Base-by-base conservation (phyloP, 2,329 filamentous ascomycete species). In the Neonectria hederae region DNA sequence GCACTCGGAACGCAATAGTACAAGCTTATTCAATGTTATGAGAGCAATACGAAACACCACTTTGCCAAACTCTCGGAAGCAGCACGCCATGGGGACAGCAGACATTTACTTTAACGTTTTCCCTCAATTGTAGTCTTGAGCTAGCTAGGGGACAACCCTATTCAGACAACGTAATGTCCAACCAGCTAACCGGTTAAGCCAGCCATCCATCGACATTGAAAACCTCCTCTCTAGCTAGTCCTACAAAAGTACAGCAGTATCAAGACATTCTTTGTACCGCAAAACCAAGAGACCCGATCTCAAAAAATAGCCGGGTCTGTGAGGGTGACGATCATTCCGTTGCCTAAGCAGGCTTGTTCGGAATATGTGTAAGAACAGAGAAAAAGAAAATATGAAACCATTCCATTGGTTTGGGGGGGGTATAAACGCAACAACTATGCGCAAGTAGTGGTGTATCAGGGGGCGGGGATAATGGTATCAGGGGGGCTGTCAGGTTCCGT, bases 381-480 rank as follows among this genome's bases (percentile, higher is more conserved):
- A 68, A 72, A 66, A 64, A 65, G 61, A 68, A 58, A 54, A 48
- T 46, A 58, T 48, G 52, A 62, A 65, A 62, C 63, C 66, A 57
- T 62, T 65, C 59, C 62, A 48, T 66, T 53, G 59, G 62, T 64
- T 64, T 69, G 46, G 43, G 32, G 61, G 65, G 68, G 72, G 72
- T 74, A 74, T 74, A 74, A 63, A 69, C 69, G 72, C 72, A 70
- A 63, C 63, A 68, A 70, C 56, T 26, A 66, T 72, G 72, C 72
- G 72, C 68, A 63, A 64, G 57, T 54, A 43, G 64, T 58, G 14
- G 26, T 58, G 70, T 74, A 73, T 72, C 70, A 42, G 66, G 55
- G 57, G 38, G 68, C 46, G 30, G 54, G 66, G 65, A 72, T 72
- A 73, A 66, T 69, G 69, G 72, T 71, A 72, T 74, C 68, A 74